A percentile compares a stretch with the other conserved stretches of the same genome.
Evolutionary conservation across 352 stramenopile species (phyloP).

Genomic region (Phytophthora parvispora): DNA sequence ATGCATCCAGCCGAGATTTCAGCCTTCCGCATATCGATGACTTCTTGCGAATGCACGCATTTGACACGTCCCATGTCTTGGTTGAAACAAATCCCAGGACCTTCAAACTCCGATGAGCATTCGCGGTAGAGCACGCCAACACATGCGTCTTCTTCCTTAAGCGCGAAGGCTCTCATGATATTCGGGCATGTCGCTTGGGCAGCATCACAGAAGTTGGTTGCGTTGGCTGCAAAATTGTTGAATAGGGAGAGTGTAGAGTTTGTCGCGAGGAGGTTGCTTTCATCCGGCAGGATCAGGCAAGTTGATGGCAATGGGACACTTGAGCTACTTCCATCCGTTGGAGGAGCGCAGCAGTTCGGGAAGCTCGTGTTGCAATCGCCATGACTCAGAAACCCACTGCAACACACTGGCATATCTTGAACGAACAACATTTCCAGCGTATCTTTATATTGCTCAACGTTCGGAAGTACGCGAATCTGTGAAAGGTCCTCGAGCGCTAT

Average conservation of each 20-base stretch:
- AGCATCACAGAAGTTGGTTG: conserved; percentile 35
- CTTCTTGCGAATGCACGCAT: conserved; percentile 20
- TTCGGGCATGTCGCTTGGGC: conserved; percentile 21
- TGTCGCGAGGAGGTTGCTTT: conserved; percentile 7
- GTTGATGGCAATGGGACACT: conserved; percentile 7
- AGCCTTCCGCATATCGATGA: conserved; percentile 33
- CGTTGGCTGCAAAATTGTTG: conserved; percentile 12
- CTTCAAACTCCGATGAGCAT: conserved; percentile 12
- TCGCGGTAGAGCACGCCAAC: conserved; percentile 31
- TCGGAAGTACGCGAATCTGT: conserved; percentile 17
- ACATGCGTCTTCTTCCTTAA: conserved; percentile 18
- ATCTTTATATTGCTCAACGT: conserved; percentile 21
- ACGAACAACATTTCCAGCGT: conserved; percentile 37
- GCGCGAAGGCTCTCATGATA: background rate
- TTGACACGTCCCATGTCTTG: conserved; percentile 29
- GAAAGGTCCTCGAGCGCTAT: conserved; percentile 25
- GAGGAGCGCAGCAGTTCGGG: conserved; percentile 33
- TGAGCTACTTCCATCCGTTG: background rate
- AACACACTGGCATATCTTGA: conserved; percentile 30
- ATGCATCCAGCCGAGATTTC: conserved; percentile 25
- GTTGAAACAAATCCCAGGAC: conserved; percentile 44
- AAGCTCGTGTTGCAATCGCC: conserved; percentile 40
- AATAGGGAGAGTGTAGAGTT: conserved; percentile 15
- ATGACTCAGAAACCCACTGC: conserved; percentile 34
- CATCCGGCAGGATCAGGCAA: conserved; percentile 18